Evolutionary conservation across 2,329 filamentous ascomycete species (phyloP).

Genomic region (Paracoccidioides lutzii): DNA sequence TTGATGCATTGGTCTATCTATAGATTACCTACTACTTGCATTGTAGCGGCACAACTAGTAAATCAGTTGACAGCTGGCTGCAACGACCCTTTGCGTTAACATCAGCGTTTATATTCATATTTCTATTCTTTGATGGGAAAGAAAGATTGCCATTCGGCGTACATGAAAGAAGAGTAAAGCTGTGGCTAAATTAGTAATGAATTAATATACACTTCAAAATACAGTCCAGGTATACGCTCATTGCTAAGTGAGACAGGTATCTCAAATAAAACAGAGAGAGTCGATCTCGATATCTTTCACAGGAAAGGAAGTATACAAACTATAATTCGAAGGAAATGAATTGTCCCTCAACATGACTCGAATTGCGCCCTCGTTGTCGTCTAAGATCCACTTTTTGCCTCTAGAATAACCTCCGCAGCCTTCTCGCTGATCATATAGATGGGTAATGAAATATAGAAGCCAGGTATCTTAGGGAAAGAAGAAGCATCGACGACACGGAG

Average conservation of each 20-base stretch:
- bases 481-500: conserved; percentile 48
- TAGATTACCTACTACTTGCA: no score
- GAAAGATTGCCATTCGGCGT: not conserved
- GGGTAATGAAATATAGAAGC: conserved; percentile 37
- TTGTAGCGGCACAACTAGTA: no score
- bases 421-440: conserved; percentile 46
- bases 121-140: not conserved
- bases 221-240: not conserved
- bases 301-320: not conserved
- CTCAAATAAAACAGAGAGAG: not conserved
- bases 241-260: not conserved
- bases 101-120: not conserved
- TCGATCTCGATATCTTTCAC: no score
- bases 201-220: not conserved
- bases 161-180: not conserved
- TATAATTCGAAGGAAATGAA: not conserved
- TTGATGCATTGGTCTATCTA: no score
- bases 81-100: not conserved
- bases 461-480: conserved; percentile 41
- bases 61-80: no score
- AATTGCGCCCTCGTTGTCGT: not conserved
- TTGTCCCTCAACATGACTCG: not conserved
- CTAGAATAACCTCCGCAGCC: conserved; percentile 42
- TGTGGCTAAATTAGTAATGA: not conserved
- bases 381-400: not conserved